These are phyloP conservation scores for Rhodotorula sp. DNA, from an alignment of 1,284 basidiomycete species.

Conservation along the genomic window DNA sequence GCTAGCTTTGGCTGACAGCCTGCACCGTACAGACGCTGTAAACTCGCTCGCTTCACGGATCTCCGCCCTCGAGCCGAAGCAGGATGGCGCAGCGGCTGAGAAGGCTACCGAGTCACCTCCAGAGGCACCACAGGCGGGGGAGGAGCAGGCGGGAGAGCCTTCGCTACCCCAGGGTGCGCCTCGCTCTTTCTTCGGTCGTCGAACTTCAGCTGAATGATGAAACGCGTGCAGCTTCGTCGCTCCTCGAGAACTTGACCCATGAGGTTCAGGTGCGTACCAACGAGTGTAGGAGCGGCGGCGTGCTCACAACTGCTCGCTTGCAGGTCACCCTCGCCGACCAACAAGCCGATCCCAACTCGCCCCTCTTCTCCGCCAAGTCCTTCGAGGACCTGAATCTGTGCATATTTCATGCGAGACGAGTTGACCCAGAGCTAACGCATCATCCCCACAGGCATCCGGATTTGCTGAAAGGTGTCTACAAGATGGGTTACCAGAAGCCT, in stretches of 20 bases:
- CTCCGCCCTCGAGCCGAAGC: slow-evolving; percentile 9
- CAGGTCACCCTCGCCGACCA: slow-evolving; percentile 97
- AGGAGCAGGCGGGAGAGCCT: background rate
- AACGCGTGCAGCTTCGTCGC: slow-evolving; percentile 17
- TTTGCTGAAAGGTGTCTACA: slow-evolving; percentile 92
- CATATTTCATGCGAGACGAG: slow-evolving; percentile 44
- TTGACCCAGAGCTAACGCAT: background rate
- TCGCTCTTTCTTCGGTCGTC: background rate
- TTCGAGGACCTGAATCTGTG: slow-evolving; percentile 93
- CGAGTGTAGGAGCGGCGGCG: background rate
- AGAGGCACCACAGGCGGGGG: background rate
- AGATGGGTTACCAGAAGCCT: slow-evolving; percentile 94
- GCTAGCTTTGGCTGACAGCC: background rate
- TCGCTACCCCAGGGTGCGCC: slow-evolving; percentile 11
- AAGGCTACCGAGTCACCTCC: background rate
- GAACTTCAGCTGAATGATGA: background rate
- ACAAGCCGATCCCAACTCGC: slow-evolving; percentile 93
- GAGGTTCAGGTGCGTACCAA: slow-evolving; percentile 33
- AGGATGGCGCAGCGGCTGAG: background rate
- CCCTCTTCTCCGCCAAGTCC: slow-evolving; percentile 86
- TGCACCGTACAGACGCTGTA: slow-evolving; percentile 23
- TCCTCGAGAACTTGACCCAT: slow-evolving; percentile 36
- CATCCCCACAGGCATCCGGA: slow-evolving; percentile 65
- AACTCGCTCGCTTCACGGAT: slow-evolving; percentile 30
- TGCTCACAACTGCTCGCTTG: background rate